A percentile compares a stretch with the other conserved stretches of the same genome.
These are phyloP conservation scores for Astragalus glycyphyllos DNA, from an alignment of 306 rosid species.

Conservation along the genomic window DNA sequence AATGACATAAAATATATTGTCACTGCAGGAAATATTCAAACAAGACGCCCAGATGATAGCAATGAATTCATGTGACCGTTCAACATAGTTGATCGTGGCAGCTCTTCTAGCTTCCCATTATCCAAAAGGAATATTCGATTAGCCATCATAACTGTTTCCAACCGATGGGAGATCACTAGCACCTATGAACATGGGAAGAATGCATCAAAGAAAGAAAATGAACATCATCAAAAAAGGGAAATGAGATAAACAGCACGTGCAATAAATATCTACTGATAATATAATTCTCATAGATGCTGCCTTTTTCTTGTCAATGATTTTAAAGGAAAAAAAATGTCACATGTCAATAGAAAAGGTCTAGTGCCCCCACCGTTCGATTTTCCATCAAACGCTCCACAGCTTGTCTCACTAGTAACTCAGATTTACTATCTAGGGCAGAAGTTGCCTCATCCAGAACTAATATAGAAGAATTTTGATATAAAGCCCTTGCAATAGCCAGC, in stretches of 20 bases:
- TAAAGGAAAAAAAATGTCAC: neutral
- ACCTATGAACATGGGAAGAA: constrained; percentile 58
- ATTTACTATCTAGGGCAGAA: constrained; percentile 83
- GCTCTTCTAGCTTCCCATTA: constrained; percentile 77
- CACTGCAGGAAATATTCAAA: constrained; percentile 44
- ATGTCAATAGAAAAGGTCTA: constrained; percentile 7
- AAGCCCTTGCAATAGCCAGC: constrained; percentile 86
- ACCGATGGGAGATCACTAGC: constrained; percentile 87
- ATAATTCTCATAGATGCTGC: constrained; percentile 7
- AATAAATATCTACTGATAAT: constrained; percentile 9
- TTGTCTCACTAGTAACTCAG: constrained; percentile 78
- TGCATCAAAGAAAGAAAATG: neutral
- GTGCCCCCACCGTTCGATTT: constrained; percentile 72
- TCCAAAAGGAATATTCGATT: constrained; percentile 70
- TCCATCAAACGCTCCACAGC: constrained; percentile 79
- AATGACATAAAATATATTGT: neutral
- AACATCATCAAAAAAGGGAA: neutral
- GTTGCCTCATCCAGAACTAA: constrained; percentile 92
- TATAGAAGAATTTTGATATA: constrained; percentile 76
- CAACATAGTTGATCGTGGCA: constrained; percentile 55
- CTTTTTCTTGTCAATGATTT: neutral
- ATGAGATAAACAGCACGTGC: neutral
- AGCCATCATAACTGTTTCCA: constrained; percentile 89
- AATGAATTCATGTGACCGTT: constrained; percentile 44
- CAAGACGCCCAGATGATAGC: constrained; percentile 54